Base-by-base conservation (phyloP, 2,329 filamentous ascomycete species). In the Ascochyta koolunga region DNA sequence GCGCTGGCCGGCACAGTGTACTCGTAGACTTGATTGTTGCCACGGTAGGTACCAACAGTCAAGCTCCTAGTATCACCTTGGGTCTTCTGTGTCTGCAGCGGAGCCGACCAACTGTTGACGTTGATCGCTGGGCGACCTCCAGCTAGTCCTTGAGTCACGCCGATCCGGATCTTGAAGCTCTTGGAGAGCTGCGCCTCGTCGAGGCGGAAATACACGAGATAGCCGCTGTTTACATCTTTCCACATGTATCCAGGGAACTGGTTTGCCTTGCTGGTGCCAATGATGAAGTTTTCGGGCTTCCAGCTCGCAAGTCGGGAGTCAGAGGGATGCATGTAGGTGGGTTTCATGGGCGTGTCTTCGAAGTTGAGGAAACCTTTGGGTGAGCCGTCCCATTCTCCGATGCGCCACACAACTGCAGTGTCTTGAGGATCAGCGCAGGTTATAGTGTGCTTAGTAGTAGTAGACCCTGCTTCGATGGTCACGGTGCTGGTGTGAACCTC, bases 311-410 rank as follows among this genome's bases (percentile, higher is more conserved):
- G 70, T 9, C 62, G 64, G 0, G 74, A 73, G 43, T 67, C 65
- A 3, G 63, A 76, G 2, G 75, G 75, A 46, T 77, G 76, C 75
- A 77, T 78, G 50, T 76, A 77, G 0, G 74, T 77, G 7, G 72
- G 76, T 57, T 77, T 75, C 68, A 76, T 76, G 6, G 74, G 70
- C 7, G 68, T 71, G 39, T 74, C 71, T 38, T 64, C 72, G 13
- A 76, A 66, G 49, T 89, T 88, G 62, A 80, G 81, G 77, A 89
- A 86, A 19, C 84, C 85, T 8, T 60, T 65, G 6, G 63, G 60
- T 67, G 84, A 80, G 37, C 86, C 86, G 61, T 89, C 86, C 74
- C 83, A 86, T 27, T 84, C 79, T 16, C 86, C 86, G 38, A 89
- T 86, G 64, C 83, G 82, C 77, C 82, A 88, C 38, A 88, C 75